phyloP scores from a whole-genome alignment of 75 land plant genomes.

The Larix kaempferi region DNA sequence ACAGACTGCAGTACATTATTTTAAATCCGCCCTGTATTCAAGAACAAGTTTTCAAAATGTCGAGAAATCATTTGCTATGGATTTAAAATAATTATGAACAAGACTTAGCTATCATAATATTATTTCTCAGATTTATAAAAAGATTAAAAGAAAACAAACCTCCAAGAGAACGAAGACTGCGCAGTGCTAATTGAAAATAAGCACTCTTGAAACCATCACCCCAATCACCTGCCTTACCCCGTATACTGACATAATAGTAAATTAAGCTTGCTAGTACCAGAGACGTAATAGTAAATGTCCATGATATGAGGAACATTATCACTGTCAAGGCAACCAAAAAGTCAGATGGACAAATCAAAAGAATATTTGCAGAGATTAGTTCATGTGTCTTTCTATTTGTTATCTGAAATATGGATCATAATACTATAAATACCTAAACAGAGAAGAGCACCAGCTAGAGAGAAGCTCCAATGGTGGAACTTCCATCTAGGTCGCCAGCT shows the following conservation, averaged over 20 bases:
- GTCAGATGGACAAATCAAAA: not conserved
- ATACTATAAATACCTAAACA: constrained; percentile 61
- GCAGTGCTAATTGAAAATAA: constrained; percentile 93
- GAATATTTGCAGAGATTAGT: not conserved
- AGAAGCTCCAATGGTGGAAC: constrained; percentile 97
- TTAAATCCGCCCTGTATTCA: too few species aligned
- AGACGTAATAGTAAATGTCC: constrained; percentile 86
- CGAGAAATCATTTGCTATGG: not conserved
- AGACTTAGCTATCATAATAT: not conserved
- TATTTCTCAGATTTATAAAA: not conserved
- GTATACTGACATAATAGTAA: constrained; percentile 91
- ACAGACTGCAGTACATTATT: too few species aligned
- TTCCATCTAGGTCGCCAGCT: constrained; percentile 99
- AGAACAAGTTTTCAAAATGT: too few species aligned
- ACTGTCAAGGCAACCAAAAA: constrained; percentile 43
- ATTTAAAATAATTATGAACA: not conserved
- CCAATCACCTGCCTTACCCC: constrained; percentile 99
- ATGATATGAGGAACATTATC: constrained; percentile 99
- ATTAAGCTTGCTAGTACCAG: constrained; percentile 91
- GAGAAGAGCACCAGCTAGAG: constrained; percentile 81
- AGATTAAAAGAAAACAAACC: constrained; percentile 31
- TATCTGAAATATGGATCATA: too few species aligned
- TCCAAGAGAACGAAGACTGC: constrained; percentile 96
- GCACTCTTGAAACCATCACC: constrained; percentile 99
- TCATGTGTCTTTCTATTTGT: not conserved